A percentile compares a stretch with the other conserved stretches of the same genome.
These are phyloP conservation scores for Apiospora pterosperma DNA, from an alignment of 2,329 filamentous ascomycete genomes.

Conservation along the genomic window DNA sequence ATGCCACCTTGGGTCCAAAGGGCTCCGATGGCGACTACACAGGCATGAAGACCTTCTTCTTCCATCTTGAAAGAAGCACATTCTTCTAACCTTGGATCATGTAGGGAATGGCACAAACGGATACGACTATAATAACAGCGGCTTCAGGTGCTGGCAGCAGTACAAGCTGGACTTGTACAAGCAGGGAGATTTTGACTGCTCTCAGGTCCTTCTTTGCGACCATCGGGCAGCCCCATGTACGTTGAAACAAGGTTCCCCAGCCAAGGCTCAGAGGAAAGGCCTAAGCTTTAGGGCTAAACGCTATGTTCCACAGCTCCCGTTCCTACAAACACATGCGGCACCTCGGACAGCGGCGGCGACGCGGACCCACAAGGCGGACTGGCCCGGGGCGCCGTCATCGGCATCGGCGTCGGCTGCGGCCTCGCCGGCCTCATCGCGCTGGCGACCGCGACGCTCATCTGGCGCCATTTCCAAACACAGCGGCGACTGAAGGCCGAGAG, in stretches of 20 bases:
- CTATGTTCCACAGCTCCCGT: background rate
- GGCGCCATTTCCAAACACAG: background rate
- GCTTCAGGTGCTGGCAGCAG: constrained; percentile 23
- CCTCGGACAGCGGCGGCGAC: background rate
- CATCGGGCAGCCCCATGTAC: constrained; percentile 20
- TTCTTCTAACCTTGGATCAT: background rate
- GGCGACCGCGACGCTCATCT: background rate
- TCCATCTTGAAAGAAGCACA: background rate
- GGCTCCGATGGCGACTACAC: constrained; percentile 19
- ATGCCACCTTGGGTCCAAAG: constrained; percentile 21
- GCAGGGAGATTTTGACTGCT: constrained; percentile 18
- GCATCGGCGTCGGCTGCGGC: constrained; percentile 4
- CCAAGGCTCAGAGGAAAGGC: background rate
- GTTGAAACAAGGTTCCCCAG: constrained; percentile 2
- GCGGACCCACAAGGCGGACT: background rate
- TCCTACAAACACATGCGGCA: background rate
- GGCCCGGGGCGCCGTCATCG: constrained; percentile 4
- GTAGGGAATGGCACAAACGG: constrained; percentile 25
- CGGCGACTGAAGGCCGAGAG: background rate
- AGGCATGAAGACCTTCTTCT: background rate
- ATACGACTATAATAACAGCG: constrained; percentile 12
- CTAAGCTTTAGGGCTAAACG: background rate
- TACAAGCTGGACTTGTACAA: constrained; percentile 15
- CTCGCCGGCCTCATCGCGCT: background rate
- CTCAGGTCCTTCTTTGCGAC: constrained; percentile 24